Evolutionary conservation across 202 grass and related monocot genomes (phyloP), one percentile per base, ranked within the genome.

Genomic region (Alloteropsis angusta): DNA sequence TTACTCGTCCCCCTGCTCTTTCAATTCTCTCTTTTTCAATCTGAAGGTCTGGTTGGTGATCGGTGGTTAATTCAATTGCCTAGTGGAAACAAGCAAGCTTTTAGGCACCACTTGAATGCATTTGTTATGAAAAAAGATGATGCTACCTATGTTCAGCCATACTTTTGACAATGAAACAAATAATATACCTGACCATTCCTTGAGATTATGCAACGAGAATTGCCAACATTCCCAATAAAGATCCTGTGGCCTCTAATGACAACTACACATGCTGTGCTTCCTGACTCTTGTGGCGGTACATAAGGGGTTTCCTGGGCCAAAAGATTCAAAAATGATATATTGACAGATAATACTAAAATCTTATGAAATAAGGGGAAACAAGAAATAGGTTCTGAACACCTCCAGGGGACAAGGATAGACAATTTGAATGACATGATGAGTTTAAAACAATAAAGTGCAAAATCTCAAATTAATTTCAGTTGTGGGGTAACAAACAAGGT

Each of bases 241-340:
- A 85, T 85, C 16, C 60, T 22, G 52, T 80, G 41, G 43, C 62
- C 53, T 75, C 50, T 75, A 75, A 81, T 61, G n/a, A 53, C 35
- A 57, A 21, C 77, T 19, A 81, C 63, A 21, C 84, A 81, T 86
- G 84, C 62, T 54, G 77, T 81, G 77, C 43, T 81, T 75, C 84
- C 84, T 69, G 67, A 38, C 0, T 5, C 0, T 68, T 45, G 64
- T 26, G 71, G 77, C 1, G 30, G 43, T 26, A 36, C 1, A 0
- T 75, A 81, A 55, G 28, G 45, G 1, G 18, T 18, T 16, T 5
- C 4, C 84, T 75, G 3, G 14, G 17, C 4, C 9, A 19, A 46
- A 50, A 17, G 30, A 17, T 45, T 4, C 36, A 63, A 69, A 69
- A 70, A 53, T 41, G 16, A 83, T 30, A 36, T 54, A 46, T 58